phyloP scores from a whole-genome alignment of 2,329 filamentous ascomycete genomes.

The Hypoxylon sp. region DNA sequence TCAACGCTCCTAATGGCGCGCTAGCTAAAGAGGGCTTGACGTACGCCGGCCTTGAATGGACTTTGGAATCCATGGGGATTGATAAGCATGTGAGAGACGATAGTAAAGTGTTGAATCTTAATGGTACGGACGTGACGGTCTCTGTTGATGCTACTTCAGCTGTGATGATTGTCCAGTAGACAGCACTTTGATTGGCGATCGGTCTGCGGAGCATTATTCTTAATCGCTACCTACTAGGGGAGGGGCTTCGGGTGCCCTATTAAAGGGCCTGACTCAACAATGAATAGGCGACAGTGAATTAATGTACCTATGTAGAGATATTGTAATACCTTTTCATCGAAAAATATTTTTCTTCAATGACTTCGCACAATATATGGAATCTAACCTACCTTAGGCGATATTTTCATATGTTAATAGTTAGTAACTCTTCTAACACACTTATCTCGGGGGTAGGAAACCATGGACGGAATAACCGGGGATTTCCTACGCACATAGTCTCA shows the following conservation, averaged over 20 bases:
- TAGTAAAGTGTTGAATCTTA: conserved; percentile 24
- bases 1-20: conserved; percentile 30
- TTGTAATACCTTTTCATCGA: too few relatives aligned
- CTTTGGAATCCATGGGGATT: conserved; percentile 24
- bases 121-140: conserved; percentile 19
- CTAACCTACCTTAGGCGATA: not conserved
- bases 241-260: too few relatives aligned
- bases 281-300: too few relatives aligned
- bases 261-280: too few relatives aligned
- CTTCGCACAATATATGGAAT: too few relatives aligned
- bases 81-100: conserved; percentile 30
- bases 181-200: not conserved
- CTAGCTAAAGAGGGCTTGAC: conserved; percentile 34
- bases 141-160: conserved; percentile 31
- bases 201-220: not conserved
- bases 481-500: not conserved
- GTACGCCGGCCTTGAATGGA: conserved; percentile 39
- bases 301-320: too few relatives aligned
- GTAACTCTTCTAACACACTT: conserved; percentile 5
- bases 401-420: conserved; percentile 8
- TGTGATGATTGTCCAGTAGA: conserved; percentile 26
- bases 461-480: not conserved
- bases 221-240: too few relatives aligned
- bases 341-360: too few relatives aligned
- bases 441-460: not conserved